Evolutionary conservation across 768 basidiomycete species (phyloP), one percentile per base, ranked within the genome.

Genomic region (Pisolithus marmoratus): DNA sequence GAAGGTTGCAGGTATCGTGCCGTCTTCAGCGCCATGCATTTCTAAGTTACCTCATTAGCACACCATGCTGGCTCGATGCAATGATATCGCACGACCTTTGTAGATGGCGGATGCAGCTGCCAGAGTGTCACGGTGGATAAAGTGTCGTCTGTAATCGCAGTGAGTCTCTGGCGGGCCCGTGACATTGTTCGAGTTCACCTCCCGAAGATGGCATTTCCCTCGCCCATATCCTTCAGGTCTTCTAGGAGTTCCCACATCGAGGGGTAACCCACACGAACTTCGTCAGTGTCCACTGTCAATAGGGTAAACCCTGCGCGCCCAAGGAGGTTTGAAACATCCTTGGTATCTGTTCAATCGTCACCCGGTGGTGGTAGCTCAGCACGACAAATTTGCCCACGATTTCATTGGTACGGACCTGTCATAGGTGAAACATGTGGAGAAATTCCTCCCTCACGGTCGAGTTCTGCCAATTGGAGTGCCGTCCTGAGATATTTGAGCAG

Each of bases 371-470:
- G 29, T 19, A 17, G 14, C 8, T 45, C 43, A 45, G 8, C 27
- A 27, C 9, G 24, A 24, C 27, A 14, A 5, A 9, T 45, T 8
- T 5, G 43, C 8, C n/a, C 3, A 7, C 11, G 43, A 46, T 11
- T 20, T 46, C 17, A 15, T 14, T 14, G 19, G 38, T 19, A 59
- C 77, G 27, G 52, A 93, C 94, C 90, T 54, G 94, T 94, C 96
- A 99, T 98, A 1, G 96, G 96, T 1, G 95, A 98, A 34, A 99
- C 70, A 52, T 92, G 88, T 6, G 94, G 94, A n/a, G 94, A 94
- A 49, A 99, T 87, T 1, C 96, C 96, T 7, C 96, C 96, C 67
- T 95, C 87, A 8, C 94, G 82, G 61, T 99, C 95, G 20, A 85
- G 74, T 72, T 98, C 90, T 8, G 96, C 95, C 0, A 99, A 77